A percentile compares a stretch with the other conserved stretches of the same genome.
Evolutionary conservation across 192 early-diverging fungal genomes (phyloP).

Genomic region (Umbelopsis ramanniana): DNA sequence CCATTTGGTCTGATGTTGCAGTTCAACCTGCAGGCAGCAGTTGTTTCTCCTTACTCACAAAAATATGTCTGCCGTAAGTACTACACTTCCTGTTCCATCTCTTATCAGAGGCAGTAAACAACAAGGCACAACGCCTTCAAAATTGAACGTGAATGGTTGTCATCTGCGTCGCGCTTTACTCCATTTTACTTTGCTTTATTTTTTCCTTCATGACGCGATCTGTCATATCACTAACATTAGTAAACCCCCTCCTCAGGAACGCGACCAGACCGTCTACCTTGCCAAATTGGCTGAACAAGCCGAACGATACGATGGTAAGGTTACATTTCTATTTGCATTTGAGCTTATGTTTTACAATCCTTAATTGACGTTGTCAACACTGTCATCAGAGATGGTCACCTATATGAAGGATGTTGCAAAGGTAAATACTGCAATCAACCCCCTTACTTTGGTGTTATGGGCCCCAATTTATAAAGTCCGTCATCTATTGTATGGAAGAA

Average conservation of each 20-base stretch:
- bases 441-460: constrained; percentile 3
- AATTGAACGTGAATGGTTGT: not conserved
- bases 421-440: constrained; percentile 20
- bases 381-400: constrained; percentile 72
- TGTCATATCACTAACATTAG: not conserved
- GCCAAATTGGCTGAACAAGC: constrained; percentile 99
- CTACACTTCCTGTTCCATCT: not conserved
- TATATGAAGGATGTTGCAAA: constrained; percentile 75
- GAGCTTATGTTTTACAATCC: not conserved
- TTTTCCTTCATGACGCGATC: not conserved
- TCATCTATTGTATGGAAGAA: not conserved
- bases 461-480: not conserved
- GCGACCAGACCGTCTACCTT: constrained; percentile 77
- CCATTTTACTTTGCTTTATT: not conserved
- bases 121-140: not conserved
- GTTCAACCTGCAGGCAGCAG: not conserved
- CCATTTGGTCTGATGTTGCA: not conserved
- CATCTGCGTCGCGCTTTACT: not conserved
- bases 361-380: not conserved
- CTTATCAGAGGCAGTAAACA: not conserved
- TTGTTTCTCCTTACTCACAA: constrained; percentile 25
- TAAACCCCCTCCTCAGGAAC: constrained; percentile 1
- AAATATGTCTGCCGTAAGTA: constrained; percentile 12
- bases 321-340: not conserved
- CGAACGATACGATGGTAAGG: constrained; percentile 97